Evolutionary conservation across 2,329 filamentous ascomycete genomes (phyloP).

Genomic region (Xylaria sp.): DNA sequence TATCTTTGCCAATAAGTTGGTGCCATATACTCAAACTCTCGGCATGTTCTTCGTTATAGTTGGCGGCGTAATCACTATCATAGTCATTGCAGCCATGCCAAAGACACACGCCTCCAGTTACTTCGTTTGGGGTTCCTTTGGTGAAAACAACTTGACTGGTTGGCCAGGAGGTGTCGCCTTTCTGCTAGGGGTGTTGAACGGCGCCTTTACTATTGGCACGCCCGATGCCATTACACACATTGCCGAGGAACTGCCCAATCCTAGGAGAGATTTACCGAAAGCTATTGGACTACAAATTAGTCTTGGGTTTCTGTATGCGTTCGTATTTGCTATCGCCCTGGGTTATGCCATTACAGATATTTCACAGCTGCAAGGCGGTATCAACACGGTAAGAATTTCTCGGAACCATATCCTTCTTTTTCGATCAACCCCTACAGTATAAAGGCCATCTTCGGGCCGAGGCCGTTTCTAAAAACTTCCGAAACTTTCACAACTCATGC

Average conservation of each 20-base stretch:
- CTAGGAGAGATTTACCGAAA: constrained; percentile 60
- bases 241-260: constrained; percentile 67
- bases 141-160: constrained; percentile 61
- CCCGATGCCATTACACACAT: constrained; percentile 71
- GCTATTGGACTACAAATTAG: constrained; percentile 61
- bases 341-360: constrained; percentile 68
- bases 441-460: neutral
- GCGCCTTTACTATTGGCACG: constrained; percentile 72
- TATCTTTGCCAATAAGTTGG: constrained; percentile 65
- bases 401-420: neutral
- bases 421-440: neutral
- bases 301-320: constrained; percentile 59
- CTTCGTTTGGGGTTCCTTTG: constrained; percentile 64
- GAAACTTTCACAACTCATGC: neutral
- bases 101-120: constrained; percentile 58
- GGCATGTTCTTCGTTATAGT: constrained; percentile 66
- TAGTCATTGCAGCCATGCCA: constrained; percentile 65
- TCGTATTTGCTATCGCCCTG: constrained; percentile 61
- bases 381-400: constrained; percentile 52
- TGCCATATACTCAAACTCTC: constrained; percentile 62
- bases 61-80: constrained; percentile 63
- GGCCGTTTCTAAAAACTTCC: too few species aligned
- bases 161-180: constrained; percentile 71
- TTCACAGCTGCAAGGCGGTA: constrained; percentile 59
- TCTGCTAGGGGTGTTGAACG: constrained; percentile 72